Conservation (phyloP, 495 filamentous ascomycete species). For the Venustampulla echinocandica region DNA sequence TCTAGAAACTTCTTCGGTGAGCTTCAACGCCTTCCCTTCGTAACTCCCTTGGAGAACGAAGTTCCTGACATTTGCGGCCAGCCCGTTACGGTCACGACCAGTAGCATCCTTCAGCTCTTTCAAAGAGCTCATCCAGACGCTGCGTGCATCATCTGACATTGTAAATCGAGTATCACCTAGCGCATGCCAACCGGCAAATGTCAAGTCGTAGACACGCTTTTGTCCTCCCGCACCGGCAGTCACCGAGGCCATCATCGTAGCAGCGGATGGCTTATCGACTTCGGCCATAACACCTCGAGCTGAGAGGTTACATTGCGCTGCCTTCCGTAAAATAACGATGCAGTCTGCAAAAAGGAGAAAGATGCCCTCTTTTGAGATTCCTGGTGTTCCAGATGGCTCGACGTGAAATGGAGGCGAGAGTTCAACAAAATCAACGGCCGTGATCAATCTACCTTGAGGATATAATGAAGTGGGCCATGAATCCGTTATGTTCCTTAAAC, state of each 20-base stretch:
- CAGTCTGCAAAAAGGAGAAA: slow-evolving; percentile 80
- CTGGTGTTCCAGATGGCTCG: slow-evolving; percentile 22
- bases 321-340: slow-evolving; percentile 66
- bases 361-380: slow-evolving; percentile 49
- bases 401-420: slow-evolving; percentile 60
- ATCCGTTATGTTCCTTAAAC: slow-evolving; percentile 64
- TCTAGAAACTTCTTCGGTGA: slow-evolving; percentile 78
- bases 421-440: slow-evolving; percentile 74
- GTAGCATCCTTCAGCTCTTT: slow-evolving; percentile 45
- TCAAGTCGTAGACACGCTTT: slow-evolving; percentile 50
- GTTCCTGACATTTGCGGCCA: slow-evolving; percentile 44
- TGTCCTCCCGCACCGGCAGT: slow-evolving; percentile 44
- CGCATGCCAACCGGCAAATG: slow-evolving; percentile 62
- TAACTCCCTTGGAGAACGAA: slow-evolving; percentile 66
- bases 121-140: slow-evolving; percentile 61
- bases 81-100: slow-evolving; percentile 39
- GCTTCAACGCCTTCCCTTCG: slow-evolving; percentile 66
- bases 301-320: slow-evolving; percentile 48
- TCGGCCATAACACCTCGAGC: slow-evolving; percentile 76
- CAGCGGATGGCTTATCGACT: slow-evolving; percentile 62
- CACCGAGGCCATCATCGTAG: slow-evolving; percentile 45
- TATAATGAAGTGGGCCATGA: slow-evolving; percentile 69
- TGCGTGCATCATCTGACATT: slow-evolving; percentile 63
- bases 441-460: slow-evolving; percentile 71
- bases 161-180: slow-evolving; percentile 66